Evolutionary conservation across 495 filamentous ascomycete genomes (phyloP), one percentile per base, ranked within the genome.

Genomic region (Trichoderma erinaceum): DNA sequence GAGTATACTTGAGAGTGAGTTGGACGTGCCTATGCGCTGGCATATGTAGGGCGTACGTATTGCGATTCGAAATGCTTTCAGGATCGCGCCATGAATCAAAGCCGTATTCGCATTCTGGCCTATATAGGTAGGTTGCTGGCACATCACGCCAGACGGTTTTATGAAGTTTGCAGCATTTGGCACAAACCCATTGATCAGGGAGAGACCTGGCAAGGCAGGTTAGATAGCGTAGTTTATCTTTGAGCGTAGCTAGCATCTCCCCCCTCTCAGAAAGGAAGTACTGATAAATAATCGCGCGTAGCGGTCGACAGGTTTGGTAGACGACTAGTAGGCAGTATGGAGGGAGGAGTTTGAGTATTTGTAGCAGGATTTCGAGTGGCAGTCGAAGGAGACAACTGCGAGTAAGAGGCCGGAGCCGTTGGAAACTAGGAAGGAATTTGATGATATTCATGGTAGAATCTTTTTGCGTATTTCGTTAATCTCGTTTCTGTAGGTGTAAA

Each of bases 131-230:
- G n/a, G 2, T 27, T 27, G 50, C 16, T 56, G 50, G 50, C 50
- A n/a, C n/a, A 25, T 56, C 50, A 5, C 1, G 25, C 8, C n/a
- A n/a, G 4, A 4, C 2, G 11, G 7, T 8, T 11, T 25, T 5
- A 56, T 56, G 50, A 56, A 56, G 50, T 56, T 56, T 56, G 50
- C 18, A 56, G 50, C 50, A 56, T 56, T 56, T 56, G 50, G 50
- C 50, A 56, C 50, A 56, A 25, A 56, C 50, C 50, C 50, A 56
- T 56, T 7, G 50, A 56, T 56, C n/a, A 25, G 50, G 50, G 2
- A 56, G 18, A 25, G 50, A 56, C 10, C 50, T 56, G 18, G 50
- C 50, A 4, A 56, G 21, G n/a, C n/a, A n/a, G n/a, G 21, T 56
- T 16, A 56, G 50, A 25, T 56, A 56, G 18, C 16, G 50, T 16